phyloP scores from a whole-genome alignment of 495 filamentous ascomycete genomes.

The Cercophora samala region DNA sequence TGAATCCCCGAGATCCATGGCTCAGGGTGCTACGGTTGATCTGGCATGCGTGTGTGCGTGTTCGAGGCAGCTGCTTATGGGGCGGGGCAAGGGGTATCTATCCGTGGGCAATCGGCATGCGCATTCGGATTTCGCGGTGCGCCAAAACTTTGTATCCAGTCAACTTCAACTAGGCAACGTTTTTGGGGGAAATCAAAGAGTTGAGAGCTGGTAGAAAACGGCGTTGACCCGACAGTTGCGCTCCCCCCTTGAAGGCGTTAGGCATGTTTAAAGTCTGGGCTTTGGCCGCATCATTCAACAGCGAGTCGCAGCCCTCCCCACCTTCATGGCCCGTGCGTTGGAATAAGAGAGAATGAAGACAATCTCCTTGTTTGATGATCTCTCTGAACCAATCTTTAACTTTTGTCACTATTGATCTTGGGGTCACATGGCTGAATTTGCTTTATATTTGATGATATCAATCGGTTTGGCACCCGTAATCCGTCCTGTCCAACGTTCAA shows the following conservation, averaged over 20 bases:
- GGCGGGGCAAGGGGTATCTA: neutral
- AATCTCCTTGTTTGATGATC: neutral
- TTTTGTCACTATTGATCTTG: neutral
- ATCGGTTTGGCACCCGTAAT: neutral
- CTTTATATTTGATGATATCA: neutral
- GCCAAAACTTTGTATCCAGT: neutral
- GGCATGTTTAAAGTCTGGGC: slow-evolving; percentile 14
- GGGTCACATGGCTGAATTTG: neutral
- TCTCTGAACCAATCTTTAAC: neutral
- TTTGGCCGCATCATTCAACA: slow-evolving; percentile 10
- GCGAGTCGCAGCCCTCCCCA: slow-evolving; percentile 16
- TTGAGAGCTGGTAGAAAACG: slow-evolving; percentile 2
- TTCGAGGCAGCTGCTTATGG: neutral
- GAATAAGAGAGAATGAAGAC: neutral
- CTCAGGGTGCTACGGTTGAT: slow-evolving; percentile 16
- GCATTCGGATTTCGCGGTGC: slow-evolving; percentile 1
- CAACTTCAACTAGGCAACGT: neutral
- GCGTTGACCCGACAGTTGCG: neutral
- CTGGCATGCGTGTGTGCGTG: slow-evolving; percentile 4
- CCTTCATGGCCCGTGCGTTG: slow-evolving; percentile 17
- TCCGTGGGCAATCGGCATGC: neutral
- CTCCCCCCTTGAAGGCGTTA: slow-evolving; percentile 11
- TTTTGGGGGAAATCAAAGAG: neutral
- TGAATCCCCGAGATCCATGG: slow-evolving; percentile 58
- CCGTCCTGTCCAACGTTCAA: neutral